Evolutionary conservation across 495 filamentous ascomycete species (phyloP).

Genomic region (Articulospora tetracladia): DNA sequence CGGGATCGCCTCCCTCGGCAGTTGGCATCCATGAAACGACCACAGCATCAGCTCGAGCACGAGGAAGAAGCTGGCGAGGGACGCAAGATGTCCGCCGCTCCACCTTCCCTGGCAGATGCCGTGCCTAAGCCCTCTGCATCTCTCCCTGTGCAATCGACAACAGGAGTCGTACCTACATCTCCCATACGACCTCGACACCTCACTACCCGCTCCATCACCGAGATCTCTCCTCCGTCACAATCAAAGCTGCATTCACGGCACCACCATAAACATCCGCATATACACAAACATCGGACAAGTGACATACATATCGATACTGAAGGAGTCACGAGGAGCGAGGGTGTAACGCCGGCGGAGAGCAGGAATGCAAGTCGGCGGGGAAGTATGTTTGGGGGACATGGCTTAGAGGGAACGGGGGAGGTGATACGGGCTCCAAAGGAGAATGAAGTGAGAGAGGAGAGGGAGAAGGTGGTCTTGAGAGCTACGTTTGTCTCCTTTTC

Average conservation of each 20-base stretch:
- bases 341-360: conserved; percentile 37
- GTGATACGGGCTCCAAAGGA: conserved; percentile 26
- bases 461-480: conserved; percentile 34
- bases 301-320: conserved; percentile 21
- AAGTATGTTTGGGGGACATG: conserved; percentile 35
- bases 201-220: conserved; percentile 44
- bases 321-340: conserved; percentile 29
- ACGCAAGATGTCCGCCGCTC: too few species aligned
- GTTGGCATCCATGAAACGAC: not conserved
- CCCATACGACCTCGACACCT: conserved; percentile 42
- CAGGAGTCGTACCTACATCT: conserved; percentile 3
- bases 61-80: not conserved
- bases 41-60: not conserved
- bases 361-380: conserved; percentile 37
- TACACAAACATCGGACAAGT: conserved; percentile 36
- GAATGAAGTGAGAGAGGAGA: conserved; percentile 35
- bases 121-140: too few species aligned
- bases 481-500: conserved; percentile 35
- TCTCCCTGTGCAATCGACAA: not conserved
- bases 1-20: not conserved
- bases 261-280: conserved; percentile 31
- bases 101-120: not conserved
- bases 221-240: conserved; percentile 41
- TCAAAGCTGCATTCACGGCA: conserved; percentile 32
- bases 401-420: conserved; percentile 5